A percentile compares a stretch with the other conserved stretches of the same genome.
Evolutionary conservation across 345 rosid genomes (phyloP).

Genomic region (Eucalyptus paniculata): DNA sequence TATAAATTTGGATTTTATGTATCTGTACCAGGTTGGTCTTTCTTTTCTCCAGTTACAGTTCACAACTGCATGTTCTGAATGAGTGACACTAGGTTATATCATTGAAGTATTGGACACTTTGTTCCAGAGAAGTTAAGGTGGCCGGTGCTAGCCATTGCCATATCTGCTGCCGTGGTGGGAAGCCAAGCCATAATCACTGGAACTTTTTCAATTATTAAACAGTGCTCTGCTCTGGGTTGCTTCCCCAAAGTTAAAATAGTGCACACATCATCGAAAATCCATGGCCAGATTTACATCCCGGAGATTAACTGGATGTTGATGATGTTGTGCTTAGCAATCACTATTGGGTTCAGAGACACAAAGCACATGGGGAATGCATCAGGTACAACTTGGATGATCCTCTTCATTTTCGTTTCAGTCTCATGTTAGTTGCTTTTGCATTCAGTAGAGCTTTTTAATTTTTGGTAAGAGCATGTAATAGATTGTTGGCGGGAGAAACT

Average conservation of each 20-base stretch:
- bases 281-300: constrained; percentile 91
- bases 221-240: constrained; percentile 77
- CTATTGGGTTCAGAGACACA: constrained; percentile 84
- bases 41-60: not conserved
- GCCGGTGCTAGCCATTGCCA: constrained; percentile 88
- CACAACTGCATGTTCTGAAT: not conserved
- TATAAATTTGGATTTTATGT: constrained; percentile 66
- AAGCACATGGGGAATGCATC: constrained; percentile 83
- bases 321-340: constrained; percentile 77
- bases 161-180: constrained; percentile 92
- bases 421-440: not conserved
- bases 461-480: not conserved
- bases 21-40: constrained; percentile 60
- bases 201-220: constrained; percentile 85
- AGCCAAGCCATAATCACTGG: constrained; percentile 95
- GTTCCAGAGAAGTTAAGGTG: constrained; percentile 55
- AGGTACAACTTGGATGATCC: constrained; percentile 25
- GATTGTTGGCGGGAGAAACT: not conserved
- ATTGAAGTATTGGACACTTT: not conserved
- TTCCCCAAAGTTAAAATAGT: constrained; percentile 80
- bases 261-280: constrained; percentile 84
- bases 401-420: not conserved
- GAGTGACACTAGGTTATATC: not conserved
- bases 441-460: not conserved
- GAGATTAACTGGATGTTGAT: constrained; percentile 91